Base-by-base conservation (phyloP, 352 stramenopile species). In the Thalassiosira ordinaria region DNA sequence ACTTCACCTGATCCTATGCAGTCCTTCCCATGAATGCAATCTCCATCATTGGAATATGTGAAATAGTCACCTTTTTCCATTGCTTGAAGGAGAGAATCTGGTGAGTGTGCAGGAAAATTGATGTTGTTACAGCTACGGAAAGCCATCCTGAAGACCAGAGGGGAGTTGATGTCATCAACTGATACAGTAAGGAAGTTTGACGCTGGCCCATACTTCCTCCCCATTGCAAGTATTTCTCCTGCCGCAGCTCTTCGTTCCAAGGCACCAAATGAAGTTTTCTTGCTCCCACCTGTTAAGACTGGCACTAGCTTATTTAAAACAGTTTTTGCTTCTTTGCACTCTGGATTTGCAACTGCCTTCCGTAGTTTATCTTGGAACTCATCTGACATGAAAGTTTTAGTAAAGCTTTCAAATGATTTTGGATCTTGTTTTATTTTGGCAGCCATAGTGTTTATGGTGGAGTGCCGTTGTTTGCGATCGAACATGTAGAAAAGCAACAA, bases 161-260 rank as follows among this genome's bases (percentile, higher is more conserved):
- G 47, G 31, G 1, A 31, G 20, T 64, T 51, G 3, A 74, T 31
- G 31, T 65, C 51, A 26, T 74, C 64, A 51, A 53, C 22, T 16
- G 46, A 31, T 22, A 74, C 22, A 16, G 64, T 74, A 7, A 74
- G 24, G 26, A 74, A 65, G 14, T 41, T 26, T 9, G 27, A 31
- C 24, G 64, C 29, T 5, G 46, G 13, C 3, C 64, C 64, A 24
- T 65, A 74, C 37, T 52, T 52, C 5, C 49, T 11, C n/a, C 64
- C 51, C 47, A 74, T 63, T 2, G 64, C 64, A 3, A 74, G 29
- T 14, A 74, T 74, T 64, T 74, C 64, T 8, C 64, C 64, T n/a
- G 35, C 52, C 20, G 64, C 47, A 20, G 20, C 26, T 6, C 35
- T 7, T 26, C 64, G 20, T 37, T 74, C 64, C 31, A 74, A 53